Base-by-base conservation (phyloP, 305 asterid genomes). In the Fraxinus albicans region DNA sequence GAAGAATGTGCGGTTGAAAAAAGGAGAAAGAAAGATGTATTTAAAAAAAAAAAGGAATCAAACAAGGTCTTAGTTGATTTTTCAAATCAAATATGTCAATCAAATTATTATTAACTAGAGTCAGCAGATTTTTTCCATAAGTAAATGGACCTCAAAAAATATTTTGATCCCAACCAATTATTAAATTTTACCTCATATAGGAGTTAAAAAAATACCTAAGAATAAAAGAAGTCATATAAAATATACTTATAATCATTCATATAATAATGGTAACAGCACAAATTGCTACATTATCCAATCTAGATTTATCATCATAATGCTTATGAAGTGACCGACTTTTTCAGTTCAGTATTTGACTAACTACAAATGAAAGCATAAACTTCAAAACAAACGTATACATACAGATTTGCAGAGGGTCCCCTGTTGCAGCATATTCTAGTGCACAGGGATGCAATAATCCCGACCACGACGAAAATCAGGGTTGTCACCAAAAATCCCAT, bases 381-480 rank as follows among this genome's bases (percentile, higher is more conserved):
- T 29, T 15, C 44, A 29, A 70, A 31, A 29, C 76, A 29, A 21
- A 73, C 13, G 23, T 72, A 35, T 63, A 79, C 96, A 65, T 96
- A 94, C 99, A 96, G 91, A 87, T 96, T 96, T 3, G 98, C 85
- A 36, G 99, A 96, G 69, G 98, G 99, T 34, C 99, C 98, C 87
- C 91, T 88, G 86, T 92, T 93, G 94, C 86, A 94, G 94, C 98
- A 93, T 88, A 96, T 91, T 91, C 97, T 88, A 88, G 91, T 69
- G 84, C 89, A 87, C 23, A 96, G 90, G 65, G 90, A 87, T 21
- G 94, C 97, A 88, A 94, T 96, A 80, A 94, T 84, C 83, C 98
- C 99, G 63, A 92, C 89, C 34, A 87, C 97, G 15, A 92, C 2
- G 89, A 92, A 96, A 78, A 93, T 91, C 35, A 93, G 89, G 63